phyloP scores from a whole-genome alignment of 306 rosid genomes.

The Medicago lupulina region DNA sequence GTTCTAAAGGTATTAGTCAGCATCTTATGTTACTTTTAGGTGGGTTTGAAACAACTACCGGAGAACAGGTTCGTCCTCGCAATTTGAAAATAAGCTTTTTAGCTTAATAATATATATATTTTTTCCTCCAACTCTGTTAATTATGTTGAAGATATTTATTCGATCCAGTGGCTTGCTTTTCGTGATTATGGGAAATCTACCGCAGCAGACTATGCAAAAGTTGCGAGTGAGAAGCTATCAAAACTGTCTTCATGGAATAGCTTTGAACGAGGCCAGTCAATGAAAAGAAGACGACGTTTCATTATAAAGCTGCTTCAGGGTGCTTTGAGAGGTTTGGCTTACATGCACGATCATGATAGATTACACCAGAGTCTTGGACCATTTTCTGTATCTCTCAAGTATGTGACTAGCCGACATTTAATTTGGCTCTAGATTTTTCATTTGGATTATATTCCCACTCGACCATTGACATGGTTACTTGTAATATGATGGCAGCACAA shows the following conservation, averaged over 20 bases:
- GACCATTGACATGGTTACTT: conserved; percentile 5
- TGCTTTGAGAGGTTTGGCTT: conserved; percentile 79
- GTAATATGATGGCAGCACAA: conserved; percentile 65
- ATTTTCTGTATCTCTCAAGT: conserved; percentile 87
- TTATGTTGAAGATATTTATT: conserved; percentile 18
- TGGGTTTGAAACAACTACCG: conserved; percentile 89
- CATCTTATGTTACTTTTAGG: conserved; percentile 78
- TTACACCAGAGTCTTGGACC: conserved; percentile 99
- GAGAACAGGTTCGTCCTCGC: conserved; percentile 80
- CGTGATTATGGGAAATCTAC: conserved; percentile 87
- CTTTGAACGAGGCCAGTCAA: conserved; percentile 61
- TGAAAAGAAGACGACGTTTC: conserved; percentile 69
- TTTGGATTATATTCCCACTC: conserved; percentile 29
- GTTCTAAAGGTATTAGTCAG: conserved; percentile 61
- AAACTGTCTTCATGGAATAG: conserved; percentile 69
- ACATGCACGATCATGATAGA: conserved; percentile 75
- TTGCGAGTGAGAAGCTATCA: conserved; percentile 69
- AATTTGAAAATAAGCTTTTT: conserved; percentile 29
- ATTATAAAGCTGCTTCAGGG: conserved; percentile 75
- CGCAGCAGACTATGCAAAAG: conserved; percentile 87
- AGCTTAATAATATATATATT: neutral
- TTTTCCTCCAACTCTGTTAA: conserved; percentile 28
- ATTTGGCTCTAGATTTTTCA: conserved; percentile 33
- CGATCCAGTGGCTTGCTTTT: conserved; percentile 95
- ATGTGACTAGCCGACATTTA: conserved; percentile 42